Conservation (phyloP, 2,329 filamentous ascomycete species). For the Zymoseptoria passerinii region DNA sequence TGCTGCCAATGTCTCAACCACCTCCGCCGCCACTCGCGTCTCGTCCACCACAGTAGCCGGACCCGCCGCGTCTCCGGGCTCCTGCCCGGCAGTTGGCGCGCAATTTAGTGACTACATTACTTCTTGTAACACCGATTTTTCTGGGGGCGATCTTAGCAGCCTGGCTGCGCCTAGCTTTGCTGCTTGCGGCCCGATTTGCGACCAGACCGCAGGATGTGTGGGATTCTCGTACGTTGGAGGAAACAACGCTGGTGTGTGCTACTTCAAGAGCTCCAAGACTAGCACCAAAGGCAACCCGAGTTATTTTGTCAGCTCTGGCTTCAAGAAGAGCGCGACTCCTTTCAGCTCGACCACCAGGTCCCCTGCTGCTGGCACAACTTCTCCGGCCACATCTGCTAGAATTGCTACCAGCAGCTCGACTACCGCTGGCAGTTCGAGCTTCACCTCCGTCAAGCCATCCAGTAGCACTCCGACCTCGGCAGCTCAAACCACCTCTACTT, state of each 20-base stretch:
- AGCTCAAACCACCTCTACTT: too few species aligned
- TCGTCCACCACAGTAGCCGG: too few species aligned
- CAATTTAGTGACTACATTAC: constrained; percentile 2
- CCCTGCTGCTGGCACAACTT: too few species aligned
- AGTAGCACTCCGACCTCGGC: too few species aligned
- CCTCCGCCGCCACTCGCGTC: too few species aligned
- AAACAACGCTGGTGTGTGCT: constrained; percentile 7
- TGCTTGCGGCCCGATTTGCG: constrained; percentile 20
- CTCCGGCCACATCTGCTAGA: too few species aligned
- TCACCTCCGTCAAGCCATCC: too few species aligned
- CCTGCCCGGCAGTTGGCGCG: constrained; percentile 2
- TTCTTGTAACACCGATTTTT: constrained; percentile 5
- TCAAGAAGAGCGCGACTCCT: not conserved
- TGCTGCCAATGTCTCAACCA: too few species aligned
- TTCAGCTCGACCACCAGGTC: too few species aligned
- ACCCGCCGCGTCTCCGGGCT: constrained; percentile 3
- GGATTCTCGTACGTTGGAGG: constrained; percentile 11
- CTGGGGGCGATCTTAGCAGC: constrained; percentile 8
- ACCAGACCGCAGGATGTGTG: constrained; percentile 9
- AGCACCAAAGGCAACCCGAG: constrained; percentile 1
- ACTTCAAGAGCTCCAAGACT: constrained; percentile 7
- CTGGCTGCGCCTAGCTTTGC: constrained; percentile 11
- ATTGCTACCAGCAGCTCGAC: too few species aligned
- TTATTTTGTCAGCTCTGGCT: not conserved
- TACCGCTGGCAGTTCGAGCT: not conserved